Evolutionary conservation across 345 rosid species (phyloP), one percentile per base, ranked within the genome.

Genomic region (Populus simonii): DNA sequence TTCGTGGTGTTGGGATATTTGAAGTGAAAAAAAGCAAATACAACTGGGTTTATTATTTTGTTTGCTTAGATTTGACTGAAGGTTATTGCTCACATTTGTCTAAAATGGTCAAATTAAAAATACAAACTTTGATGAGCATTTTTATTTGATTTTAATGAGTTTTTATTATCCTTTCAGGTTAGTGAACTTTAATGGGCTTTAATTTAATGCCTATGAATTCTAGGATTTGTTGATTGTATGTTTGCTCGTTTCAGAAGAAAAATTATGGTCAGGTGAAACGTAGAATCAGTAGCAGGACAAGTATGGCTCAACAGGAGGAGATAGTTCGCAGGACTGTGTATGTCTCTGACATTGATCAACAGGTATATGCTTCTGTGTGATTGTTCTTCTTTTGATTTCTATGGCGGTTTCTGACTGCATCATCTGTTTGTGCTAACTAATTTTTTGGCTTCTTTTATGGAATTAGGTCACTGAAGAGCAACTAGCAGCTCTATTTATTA

Each of bases 391-490:
- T 57, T 23, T 35, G 55, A 6, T 72, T 25, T 66, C n/a, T n/a
- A n/a, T 10, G 29, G 25, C 25, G 12, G 29, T 76, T 71, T 45
- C 33, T 63, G 18, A 12, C 61, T 63, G 41, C 5, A 39, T 73
- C 8, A 47, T 68, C 27, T 84, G 51, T 33, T 77, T 39, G n/a
- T 49, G 68, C n/a, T 10, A 59, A 59, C 29, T 9, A 8, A 43
- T 75, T 6, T 20, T 18, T 66, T 62, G 63, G 69, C 22, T 35
- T 74, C 27, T 62, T 73, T 47, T 59, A 15, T 70, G 6, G 41
- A n/a, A 69, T 77, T 68, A 90, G 98, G 97, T 91, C 45, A 96
- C 99, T 43, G 98, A 96, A 82, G 97, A 92, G 86, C 94, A 91
- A 81, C 93, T 96, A 79, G 98, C 99, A 7, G 88, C 89, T 74